Conservation (phyloP, 2,329 filamentous ascomycete genomes). For the Hysterium pulicare region DNA sequence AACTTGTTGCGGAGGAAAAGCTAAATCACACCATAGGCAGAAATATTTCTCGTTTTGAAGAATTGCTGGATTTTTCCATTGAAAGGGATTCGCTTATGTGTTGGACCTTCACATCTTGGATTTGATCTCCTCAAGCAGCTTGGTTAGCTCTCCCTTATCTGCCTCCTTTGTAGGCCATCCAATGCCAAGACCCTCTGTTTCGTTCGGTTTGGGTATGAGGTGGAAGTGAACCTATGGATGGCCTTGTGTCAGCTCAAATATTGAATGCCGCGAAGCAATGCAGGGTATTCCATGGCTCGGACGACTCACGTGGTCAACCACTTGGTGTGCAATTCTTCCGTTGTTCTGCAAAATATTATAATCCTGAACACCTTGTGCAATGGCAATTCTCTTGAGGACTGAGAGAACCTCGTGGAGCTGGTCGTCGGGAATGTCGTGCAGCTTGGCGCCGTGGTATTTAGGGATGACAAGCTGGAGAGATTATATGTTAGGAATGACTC, state of each 20-base stretch:
- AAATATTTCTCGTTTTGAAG: no score
- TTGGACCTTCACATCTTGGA: conserved; percentile 80
- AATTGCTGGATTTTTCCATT: no score
- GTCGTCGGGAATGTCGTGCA: conserved; percentile 90
- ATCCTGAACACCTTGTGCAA: conserved; percentile 70
- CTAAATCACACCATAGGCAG: no score
- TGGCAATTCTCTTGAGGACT: conserved; percentile 81
- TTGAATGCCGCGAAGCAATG: no score
- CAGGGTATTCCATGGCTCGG: no score
- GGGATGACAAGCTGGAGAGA: conserved; percentile 80
- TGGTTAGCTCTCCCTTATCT: conserved; percentile 81
- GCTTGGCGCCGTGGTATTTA: conserved; percentile 88
- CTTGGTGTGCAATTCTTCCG: conserved; percentile 83
- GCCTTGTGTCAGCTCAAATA: no score
- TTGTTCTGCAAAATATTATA: conserved; percentile 99
- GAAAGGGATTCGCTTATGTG: no score
- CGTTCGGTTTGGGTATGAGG: conserved; percentile 94
- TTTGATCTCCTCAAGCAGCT: conserved; percentile 78
- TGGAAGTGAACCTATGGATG: conserved; percentile 92
- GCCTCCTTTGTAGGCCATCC: conserved; percentile 72
- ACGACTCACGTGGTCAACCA: conserved; percentile 77
- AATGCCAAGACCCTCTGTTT: conserved; percentile 73
- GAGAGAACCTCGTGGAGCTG: conserved; percentile 78
- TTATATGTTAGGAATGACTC: not conserved
- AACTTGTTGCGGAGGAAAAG: no score